Evolutionary conservation across 2,329 filamentous ascomycete genomes (phyloP).

Genomic region (Botryotinia globosa): DNA sequence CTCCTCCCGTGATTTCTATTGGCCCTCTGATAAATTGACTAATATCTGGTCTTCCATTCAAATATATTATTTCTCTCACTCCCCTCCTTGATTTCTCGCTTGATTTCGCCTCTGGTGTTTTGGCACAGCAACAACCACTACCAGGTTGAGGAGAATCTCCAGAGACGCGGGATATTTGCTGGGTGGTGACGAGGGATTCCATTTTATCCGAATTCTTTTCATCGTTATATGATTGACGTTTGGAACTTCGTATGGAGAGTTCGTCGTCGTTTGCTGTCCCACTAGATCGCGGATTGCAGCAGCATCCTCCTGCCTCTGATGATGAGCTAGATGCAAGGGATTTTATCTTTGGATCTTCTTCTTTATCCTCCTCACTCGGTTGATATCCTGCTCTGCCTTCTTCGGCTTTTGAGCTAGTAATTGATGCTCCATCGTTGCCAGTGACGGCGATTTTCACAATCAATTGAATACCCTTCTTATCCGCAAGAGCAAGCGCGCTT

Average conservation of each 20-base stretch:
- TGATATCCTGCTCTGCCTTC: slow-evolving; percentile 9
- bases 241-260: slow-evolving; percentile 7
- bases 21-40: slow-evolving; percentile 50
- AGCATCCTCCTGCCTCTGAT: slow-evolving; percentile 14
- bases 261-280: slow-evolving; percentile 3
- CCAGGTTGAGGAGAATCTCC: not conserved
- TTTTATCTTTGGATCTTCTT: slow-evolving; percentile 18
- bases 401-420: slow-evolving; percentile 10
- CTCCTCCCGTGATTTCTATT: slow-evolving; percentile 57
- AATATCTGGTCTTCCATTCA: slow-evolving; percentile 47
- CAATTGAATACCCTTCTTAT: slow-evolving; percentile 48
- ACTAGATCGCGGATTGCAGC: slow-evolving; percentile 14
- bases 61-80: slow-evolving; percentile 38
- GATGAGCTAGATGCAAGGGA: slow-evolving; percentile 15
- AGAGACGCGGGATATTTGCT: not conserved
- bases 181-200: not conserved
- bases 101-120: not conserved
- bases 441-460: slow-evolving; percentile 56
- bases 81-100: slow-evolving; percentile 3
- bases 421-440: slow-evolving; percentile 12
- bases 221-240: slow-evolving; percentile 13
- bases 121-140: slow-evolving; percentile 15
- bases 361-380: slow-evolving; percentile 1
- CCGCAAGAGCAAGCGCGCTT: slow-evolving; percentile 45
- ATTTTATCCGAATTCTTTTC: slow-evolving; percentile 8